Base-by-base conservation (phyloP, 2,329 filamentous ascomycete genomes). In the Nemania serpens region DNA sequence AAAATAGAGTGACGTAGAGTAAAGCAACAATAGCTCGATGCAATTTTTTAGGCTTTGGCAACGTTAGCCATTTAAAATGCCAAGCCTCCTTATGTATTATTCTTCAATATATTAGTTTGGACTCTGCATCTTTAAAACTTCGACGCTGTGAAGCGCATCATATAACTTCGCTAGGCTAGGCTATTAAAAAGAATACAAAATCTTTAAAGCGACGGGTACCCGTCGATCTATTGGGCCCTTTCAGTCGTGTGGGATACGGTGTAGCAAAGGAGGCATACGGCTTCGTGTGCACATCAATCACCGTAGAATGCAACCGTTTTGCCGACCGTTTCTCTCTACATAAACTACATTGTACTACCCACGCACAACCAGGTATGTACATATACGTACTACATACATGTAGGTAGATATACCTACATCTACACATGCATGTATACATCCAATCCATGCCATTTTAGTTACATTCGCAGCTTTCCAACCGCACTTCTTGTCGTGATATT, bases 1-100 rank as follows among this genome's bases (percentile, higher is more conserved):
- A 51, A 57, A 57, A 57, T 57, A 57, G 39, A 57, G 47, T 41
- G 36, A 55, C 45, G 34, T 47, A 55, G 34, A 55, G 53, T 33
- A 55, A 43, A 55, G 52, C 52, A 55, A 48, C 52, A 33, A 55
- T 22, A 34, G 43, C 52, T 55, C 43, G 52, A 55, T 48, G 36
- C n/a, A 41, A 42, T 55, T 42, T 42, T 12, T 48, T 55, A 47
- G 45, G 53, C 36, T 47, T 55, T 55, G 45, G 53, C 43, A 55
- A 55, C n/a, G 53, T 48, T 20, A 39, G 53, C 22, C 36, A 55
- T 55, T 48, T 18, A 55, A 46, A 53, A 46, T 46, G 41, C 51
- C 42, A 54, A 54, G 51, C 41, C 51, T 54, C 37, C 25, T 7
- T 29, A 7, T 54, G 33, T 54, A 36, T 54, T 54, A 54, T 54